Evolutionary conservation across 805 yeast genomes (phyloP).

Genomic region (Candida pini): DNA sequence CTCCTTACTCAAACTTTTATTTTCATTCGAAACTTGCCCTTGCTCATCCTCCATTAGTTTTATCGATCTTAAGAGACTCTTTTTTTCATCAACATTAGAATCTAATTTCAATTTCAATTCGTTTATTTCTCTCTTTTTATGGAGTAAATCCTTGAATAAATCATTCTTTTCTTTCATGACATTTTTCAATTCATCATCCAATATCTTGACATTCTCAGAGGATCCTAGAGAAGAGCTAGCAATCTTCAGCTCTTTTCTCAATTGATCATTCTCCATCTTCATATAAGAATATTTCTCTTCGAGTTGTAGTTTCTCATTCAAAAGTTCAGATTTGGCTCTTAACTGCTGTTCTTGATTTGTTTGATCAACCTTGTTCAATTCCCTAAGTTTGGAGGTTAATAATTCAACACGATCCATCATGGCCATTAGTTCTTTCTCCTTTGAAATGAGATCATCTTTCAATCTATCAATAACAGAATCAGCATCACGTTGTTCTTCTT

Average conservation of each 20-base stretch:
- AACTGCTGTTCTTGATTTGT: slow-evolving; percentile 25
- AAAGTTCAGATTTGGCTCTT: slow-evolving; percentile 31
- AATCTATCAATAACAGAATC: slow-evolving; percentile 6
- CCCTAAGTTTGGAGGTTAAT: slow-evolving; percentile 25
- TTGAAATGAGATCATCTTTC: slow-evolving; percentile 23
- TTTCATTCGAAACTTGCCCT: slow-evolving; percentile 15
- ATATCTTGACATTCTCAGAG: slow-evolving; percentile 2
- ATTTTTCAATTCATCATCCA: slow-evolving; percentile 12
- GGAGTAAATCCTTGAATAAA: slow-evolving; percentile 7
- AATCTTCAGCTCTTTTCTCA: slow-evolving; percentile 30
- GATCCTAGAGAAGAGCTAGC: not conserved
- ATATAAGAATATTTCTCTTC: slow-evolving; percentile 34
- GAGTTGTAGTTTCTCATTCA: slow-evolving; percentile 31
- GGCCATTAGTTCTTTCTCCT: slow-evolving; percentile 32
- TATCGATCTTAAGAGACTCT: slow-evolving; percentile 12
- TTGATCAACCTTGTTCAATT: slow-evolving; percentile 24
- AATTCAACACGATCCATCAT: slow-evolving; percentile 19
- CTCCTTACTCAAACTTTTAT: slow-evolving; percentile 16
- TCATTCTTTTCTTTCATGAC: slow-evolving; percentile 9
- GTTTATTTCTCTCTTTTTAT: slow-evolving; percentile 11
- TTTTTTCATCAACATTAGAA: slow-evolving; percentile 10
- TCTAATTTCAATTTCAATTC: slow-evolving; percentile 13
- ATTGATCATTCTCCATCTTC: slow-evolving; percentile 33
- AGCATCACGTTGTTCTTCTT: slow-evolving; percentile 13
- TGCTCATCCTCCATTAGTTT: slow-evolving; percentile 17